These are phyloP conservation scores for Hymenoscyphus linearis DNA, from an alignment of 2,329 filamentous ascomycete genomes.

Conservation along the genomic window DNA sequence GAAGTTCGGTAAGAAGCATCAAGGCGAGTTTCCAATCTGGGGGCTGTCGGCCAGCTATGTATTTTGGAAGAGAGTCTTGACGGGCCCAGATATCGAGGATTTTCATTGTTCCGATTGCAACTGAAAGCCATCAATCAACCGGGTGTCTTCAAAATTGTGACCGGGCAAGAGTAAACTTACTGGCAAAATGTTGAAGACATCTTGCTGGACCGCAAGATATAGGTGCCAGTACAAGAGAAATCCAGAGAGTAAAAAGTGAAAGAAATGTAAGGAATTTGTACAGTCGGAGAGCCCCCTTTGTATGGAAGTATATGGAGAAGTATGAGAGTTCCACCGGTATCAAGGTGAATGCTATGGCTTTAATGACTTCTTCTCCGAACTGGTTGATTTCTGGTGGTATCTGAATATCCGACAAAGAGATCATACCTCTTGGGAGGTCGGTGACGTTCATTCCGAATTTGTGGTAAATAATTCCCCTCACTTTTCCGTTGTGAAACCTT, in stretches of 20 bases:
- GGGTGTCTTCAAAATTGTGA: neutral
- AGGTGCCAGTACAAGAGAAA: slow-evolving; percentile 28
- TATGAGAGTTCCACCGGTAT: slow-evolving; percentile 30
- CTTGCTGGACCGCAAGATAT: slow-evolving; percentile 30
- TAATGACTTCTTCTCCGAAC: slow-evolving; percentile 25
- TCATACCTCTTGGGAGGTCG: neutral
- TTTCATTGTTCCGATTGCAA: slow-evolving; percentile 37
- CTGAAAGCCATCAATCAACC: slow-evolving; percentile 24
- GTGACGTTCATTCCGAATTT: slow-evolving; percentile 21
- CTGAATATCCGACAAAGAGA: slow-evolving; percentile 9
- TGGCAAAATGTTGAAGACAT: slow-evolving; percentile 33
- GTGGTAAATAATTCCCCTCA: neutral
- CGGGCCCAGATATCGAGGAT: slow-evolving; percentile 37
- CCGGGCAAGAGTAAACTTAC: slow-evolving; percentile 21
- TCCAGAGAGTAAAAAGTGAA: slow-evolving; percentile 26
- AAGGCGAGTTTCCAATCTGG: slow-evolving; percentile 30
- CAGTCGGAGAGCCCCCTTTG: slow-evolving; percentile 20
- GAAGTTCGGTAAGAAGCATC: slow-evolving; percentile 36
- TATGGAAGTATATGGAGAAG: slow-evolving; percentile 31
- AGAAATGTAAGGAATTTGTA: slow-evolving; percentile 25
- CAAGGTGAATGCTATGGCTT: slow-evolving; percentile 25
- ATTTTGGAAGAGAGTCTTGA: slow-evolving; percentile 31
- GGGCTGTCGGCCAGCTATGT: slow-evolving; percentile 28
- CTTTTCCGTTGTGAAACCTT: neutral
- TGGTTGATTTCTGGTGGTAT: slow-evolving; percentile 20